phyloP scores from a whole-genome alignment of 768 basidiomycete species.

The Clitopilus passeckerianus region DNA sequence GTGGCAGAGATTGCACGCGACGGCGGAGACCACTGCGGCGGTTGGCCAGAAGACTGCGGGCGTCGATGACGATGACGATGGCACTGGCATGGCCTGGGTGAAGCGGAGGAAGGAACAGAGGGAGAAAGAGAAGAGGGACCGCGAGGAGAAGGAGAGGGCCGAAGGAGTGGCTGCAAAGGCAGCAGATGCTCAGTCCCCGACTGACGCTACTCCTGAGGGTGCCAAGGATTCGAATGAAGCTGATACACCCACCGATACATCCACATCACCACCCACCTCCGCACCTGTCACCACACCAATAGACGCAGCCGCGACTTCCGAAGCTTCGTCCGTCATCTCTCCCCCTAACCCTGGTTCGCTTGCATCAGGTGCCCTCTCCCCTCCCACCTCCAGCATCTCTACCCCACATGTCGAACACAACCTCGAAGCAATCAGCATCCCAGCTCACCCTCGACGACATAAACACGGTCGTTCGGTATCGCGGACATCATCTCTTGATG shows the following conservation, averaged over 20 bases:
- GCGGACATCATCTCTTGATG: slow-evolving; percentile 4
- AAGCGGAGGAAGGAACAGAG: slow-evolving; percentile 52
- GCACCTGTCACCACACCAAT: neutral
- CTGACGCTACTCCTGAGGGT: neutral
- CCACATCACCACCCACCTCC: neutral
- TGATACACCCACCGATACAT: neutral
- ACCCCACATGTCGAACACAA: slow-evolving; percentile 10
- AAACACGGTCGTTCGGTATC: slow-evolving; percentile 6
- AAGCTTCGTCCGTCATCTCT: neutral
- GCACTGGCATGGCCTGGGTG: slow-evolving; percentile 86
- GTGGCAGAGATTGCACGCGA: slow-evolving; percentile 31
- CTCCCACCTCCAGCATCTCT: neutral
- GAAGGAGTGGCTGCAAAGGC: slow-evolving; percentile 20
- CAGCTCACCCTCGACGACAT: slow-evolving; percentile 8
- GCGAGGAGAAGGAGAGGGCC: slow-evolving; percentile 33
- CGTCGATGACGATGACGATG: slow-evolving; percentile 65
- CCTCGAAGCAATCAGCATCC: slow-evolving; percentile 9
- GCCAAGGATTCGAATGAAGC: neutral
- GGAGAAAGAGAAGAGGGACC: slow-evolving; percentile 46
- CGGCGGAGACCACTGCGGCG: slow-evolving; percentile 12
- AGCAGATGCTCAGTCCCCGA: neutral
- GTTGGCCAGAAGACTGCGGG: slow-evolving; percentile 22
- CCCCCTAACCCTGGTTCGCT: neutral
- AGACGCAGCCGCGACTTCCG: neutral
- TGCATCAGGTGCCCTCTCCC: neutral